These are phyloP conservation scores for Kodamaea ohmeri DNA, from an alignment of 1,139 yeast species.

Conservation along the genomic window DNA sequence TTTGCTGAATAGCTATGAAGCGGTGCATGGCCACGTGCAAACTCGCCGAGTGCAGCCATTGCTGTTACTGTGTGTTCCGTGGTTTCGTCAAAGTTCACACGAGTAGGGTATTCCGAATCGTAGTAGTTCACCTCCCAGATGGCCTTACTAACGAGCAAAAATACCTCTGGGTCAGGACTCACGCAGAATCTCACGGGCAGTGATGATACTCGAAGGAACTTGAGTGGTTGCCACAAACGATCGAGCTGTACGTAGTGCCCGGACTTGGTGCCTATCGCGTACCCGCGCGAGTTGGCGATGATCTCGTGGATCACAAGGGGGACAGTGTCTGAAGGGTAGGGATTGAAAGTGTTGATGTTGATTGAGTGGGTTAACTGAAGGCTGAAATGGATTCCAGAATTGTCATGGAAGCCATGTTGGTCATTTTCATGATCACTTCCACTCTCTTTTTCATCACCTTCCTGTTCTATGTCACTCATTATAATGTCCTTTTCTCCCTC, in stretches of 20 bases:
- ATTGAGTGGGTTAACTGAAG: constrained; percentile 1
- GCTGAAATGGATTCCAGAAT: neutral
- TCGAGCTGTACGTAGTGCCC: constrained; percentile 16
- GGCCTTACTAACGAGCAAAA: constrained; percentile 35
- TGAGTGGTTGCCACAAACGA: constrained; percentile 5
- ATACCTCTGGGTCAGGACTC: constrained; percentile 17
- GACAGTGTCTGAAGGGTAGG: constrained; percentile 7
- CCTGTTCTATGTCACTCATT: neutral
- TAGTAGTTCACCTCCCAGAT: constrained; percentile 42
- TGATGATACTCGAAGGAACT: constrained; percentile 17
- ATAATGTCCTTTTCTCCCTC: neutral
- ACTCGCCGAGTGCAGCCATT: constrained; percentile 6
- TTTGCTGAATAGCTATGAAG: too few relatives aligned
- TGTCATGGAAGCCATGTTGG: neutral
- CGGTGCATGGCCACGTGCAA: constrained; percentile 8
- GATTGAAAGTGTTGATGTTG: constrained; percentile 10
- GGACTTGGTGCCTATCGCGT: constrained; percentile 21
- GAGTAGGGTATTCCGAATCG: constrained; percentile 34
- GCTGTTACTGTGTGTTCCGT: constrained; percentile 21
- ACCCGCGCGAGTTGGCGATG: constrained; percentile 1
- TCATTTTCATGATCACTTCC: neutral
- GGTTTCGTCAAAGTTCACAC: constrained; percentile 40
- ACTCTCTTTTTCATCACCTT: neutral
- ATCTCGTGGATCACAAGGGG: constrained; percentile 12
- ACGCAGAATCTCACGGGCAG: constrained; percentile 19